These are phyloP conservation scores for Hypoxylon perforatum DNA, from an alignment of 495 filamentous ascomycete genomes.

Conservation along the genomic window DNA sequence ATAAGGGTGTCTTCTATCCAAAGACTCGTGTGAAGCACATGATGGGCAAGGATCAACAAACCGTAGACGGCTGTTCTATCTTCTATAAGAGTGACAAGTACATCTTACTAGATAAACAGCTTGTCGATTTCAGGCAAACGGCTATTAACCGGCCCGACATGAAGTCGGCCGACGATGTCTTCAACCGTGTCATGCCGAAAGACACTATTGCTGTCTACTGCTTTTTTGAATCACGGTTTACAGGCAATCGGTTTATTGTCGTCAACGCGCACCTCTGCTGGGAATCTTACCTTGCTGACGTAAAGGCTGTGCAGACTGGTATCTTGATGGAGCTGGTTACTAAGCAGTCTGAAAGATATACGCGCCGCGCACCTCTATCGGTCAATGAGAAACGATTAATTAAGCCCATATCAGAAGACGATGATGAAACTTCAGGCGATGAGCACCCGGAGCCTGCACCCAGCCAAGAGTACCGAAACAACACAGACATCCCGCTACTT, in stretches of 20 bases:
- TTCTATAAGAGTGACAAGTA: constrained; percentile 96
- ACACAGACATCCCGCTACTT: constrained; percentile 87
- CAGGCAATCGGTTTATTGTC: constrained; percentile 88
- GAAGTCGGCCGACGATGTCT: constrained; percentile 94
- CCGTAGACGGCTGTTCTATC: constrained; percentile 93
- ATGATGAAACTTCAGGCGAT: constrained; percentile 38
- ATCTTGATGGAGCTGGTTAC: constrained; percentile 92
- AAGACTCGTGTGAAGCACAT: constrained; percentile 89
- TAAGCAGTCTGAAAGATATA: constrained; percentile 83
- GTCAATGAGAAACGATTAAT: constrained; percentile 82
- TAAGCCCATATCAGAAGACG: constrained; percentile 69
- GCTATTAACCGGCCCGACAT: constrained; percentile 94
- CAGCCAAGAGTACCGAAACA: constrained; percentile 79
- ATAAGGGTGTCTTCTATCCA: constrained; percentile 92
- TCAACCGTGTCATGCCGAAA: constrained; percentile 97
- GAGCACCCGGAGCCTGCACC: constrained; percentile 61
- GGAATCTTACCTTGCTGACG: constrained; percentile 89
- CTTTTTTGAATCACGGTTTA: constrained; percentile 90
- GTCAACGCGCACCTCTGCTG: constrained; percentile 94
- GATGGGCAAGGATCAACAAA: constrained; percentile 84
- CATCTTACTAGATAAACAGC: constrained; percentile 89
- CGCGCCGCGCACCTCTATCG: constrained; percentile 69
- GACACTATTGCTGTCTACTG: constrained; percentile 92
- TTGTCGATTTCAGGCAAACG: constrained; percentile 89
- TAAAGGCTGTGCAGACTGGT: constrained; percentile 93